Conservation (phyloP, 1,284 basidiomycete species). For the Rhodotorula sp. region DNA sequence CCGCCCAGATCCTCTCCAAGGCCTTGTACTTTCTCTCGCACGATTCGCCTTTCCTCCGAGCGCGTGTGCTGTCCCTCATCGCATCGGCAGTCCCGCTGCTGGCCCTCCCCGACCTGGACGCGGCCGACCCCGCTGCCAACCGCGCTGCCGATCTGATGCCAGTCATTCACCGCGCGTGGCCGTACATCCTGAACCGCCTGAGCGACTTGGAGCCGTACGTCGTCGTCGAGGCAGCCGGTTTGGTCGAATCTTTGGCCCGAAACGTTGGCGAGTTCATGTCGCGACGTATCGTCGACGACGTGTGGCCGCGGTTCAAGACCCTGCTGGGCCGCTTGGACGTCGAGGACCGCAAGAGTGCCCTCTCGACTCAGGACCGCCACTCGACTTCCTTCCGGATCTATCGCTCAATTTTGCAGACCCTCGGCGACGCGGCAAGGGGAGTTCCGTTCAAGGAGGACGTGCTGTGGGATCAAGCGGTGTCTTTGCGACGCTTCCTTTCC, state of each 20-base stretch:
- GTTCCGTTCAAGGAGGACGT: constrained; percentile 68
- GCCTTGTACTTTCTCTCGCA: constrained; percentile 89
- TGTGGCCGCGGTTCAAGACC: constrained; percentile 74
- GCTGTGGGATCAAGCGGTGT: constrained; percentile 72
- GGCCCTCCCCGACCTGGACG: constrained; percentile 47
- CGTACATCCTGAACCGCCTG: constrained; percentile 78
- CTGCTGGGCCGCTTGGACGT: constrained; percentile 68
- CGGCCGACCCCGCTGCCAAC: background rate
- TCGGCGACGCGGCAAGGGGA: constrained; percentile 61
- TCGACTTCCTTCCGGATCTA: constrained; percentile 74
- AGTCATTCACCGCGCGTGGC: constrained; percentile 80
- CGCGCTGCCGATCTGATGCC: constrained; percentile 70
- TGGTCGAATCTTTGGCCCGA: constrained; percentile 66
- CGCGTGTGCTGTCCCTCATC: constrained; percentile 72
- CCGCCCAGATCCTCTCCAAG: constrained; percentile 65
- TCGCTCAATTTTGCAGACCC: constrained; percentile 66
- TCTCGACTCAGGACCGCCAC: constrained; percentile 56
- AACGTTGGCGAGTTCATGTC: constrained; percentile 79
- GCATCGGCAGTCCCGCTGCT: constrained; percentile 70
- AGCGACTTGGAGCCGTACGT: constrained; percentile 57
- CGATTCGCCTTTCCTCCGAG: constrained; percentile 73
- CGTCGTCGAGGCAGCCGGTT: constrained; percentile 65
- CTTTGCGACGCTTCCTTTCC: constrained; percentile 72
- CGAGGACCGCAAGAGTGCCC: constrained; percentile 51
- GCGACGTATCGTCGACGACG: constrained; percentile 75